Base-by-base conservation (phyloP, 257 asterid species). In the Leptodermis oblonga region DNA sequence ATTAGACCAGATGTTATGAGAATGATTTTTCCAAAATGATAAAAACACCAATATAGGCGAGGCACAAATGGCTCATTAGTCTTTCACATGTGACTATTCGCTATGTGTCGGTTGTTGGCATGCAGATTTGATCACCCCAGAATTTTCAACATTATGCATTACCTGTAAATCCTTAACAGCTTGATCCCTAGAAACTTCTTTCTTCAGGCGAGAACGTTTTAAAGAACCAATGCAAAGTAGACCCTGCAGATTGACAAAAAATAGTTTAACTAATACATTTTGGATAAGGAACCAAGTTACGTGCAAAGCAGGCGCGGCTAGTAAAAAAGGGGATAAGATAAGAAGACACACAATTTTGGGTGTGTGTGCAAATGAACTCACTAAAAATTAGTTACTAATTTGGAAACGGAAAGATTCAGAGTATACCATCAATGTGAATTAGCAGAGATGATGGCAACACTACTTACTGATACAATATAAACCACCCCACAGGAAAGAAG, bases 81-180 rank as follows among this genome's bases (percentile, higher is more conserved):
- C 2, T 4, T 23, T 61, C 41, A 54, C 22, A n/a, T 17, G 10
- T 8, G 22, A 15, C 69, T 39, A 54, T 54, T 54, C 30, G 11
- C 30, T 22, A 23, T 54, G 18, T n/a, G 11, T 12, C 0, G 41
- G 41, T 28, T 42, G 31, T 37, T 23, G 26, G 67, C 17, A 8
- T 20, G 34, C 67, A 62, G 26, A 41, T 11, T 20, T 39, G 31
- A 41, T 41, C 51, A 22, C 30, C 18, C 0, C 14, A 15, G 33
- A 66, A 48, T 22, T 52, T 51, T 72, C 33, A 62, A 73, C 65
- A 20, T 3, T 15, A 65, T 60, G 26, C 42, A 61, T 74, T 82
- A 93, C 99, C 99, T 85, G 76, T 62, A 93, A 88, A 85, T 90
- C 92, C 82, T 81, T 90, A 30, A 79, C 64, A 28, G 99, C 95